Evolutionary conservation across 352 stramenopile species (phyloP), one percentile per base, ranked within the genome.

Genomic region (Aphanomyces astaci): DNA sequence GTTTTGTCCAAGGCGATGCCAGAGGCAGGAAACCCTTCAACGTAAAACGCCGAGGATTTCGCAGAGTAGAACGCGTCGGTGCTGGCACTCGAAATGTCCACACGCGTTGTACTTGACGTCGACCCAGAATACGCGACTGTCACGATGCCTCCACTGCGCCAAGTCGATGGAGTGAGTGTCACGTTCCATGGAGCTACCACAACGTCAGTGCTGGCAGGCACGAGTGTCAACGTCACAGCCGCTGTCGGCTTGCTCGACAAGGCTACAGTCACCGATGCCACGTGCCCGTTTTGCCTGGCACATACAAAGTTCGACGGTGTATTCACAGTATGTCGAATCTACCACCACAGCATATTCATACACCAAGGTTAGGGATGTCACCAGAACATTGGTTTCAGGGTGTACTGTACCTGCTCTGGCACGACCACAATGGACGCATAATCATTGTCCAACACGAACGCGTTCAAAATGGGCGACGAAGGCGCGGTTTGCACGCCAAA

Each of bases 371-470:
- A n/a, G n/a, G n/a, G n/a, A n/a, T n/a, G n/a, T n/a, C n/a, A n/a
- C n/a, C n/a, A n/a, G n/a, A 60, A 22, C 19, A 9, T 22, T 36
- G 73, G 31, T 4, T 33, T 19, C 70, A 55, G 4, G 28, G 59
- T 33, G 45, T 84, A 70, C 0, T 75, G 74, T 32, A 80, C 45
- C 25, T n/a, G 9, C 45, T 91, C 82, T 1, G 77, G 75, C 7
- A 25, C 2, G 22, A 87, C 7, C 4, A 69, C 22, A 19, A 88
- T 27, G n/a, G 73, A 71, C 4, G 75, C 66, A 22, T 79, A 78
- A 36, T 87, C 73, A 51, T 87, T 73, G 64, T 88, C 81, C 1
- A 91, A 68, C 36, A 84, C 76, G 60, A 78, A 89, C 7, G 49
- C 74, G 0, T 73, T 63, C 31, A 89, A 48, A 0, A 45, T 62